Conservation (phyloP, 768 basidiomycete genomes). For the Exidia glandulosa region DNA sequence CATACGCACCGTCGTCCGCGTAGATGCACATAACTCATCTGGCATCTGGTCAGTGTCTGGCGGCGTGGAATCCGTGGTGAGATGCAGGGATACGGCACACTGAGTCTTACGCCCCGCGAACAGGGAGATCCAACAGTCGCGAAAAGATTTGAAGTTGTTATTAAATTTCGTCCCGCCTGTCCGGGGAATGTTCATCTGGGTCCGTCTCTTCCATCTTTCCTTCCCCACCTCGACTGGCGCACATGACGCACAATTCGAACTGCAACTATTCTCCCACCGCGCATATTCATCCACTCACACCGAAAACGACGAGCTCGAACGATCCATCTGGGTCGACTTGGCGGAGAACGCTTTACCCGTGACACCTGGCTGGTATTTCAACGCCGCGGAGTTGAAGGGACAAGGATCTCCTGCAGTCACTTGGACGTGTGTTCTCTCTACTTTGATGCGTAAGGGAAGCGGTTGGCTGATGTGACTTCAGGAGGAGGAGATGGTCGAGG, state of each 20-base stretch:
- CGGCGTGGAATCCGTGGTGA: conserved; percentile 5
- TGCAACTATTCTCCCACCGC: conserved; percentile 54
- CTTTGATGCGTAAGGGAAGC: too few relatives aligned
- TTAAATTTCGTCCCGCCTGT: conserved; percentile 67
- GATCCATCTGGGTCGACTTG: conserved; percentile 47
- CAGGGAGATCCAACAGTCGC: conserved; percentile 5
- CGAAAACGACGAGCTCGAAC: conserved; percentile 34
- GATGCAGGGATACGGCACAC: conserved; percentile 12
- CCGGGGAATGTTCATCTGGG: conserved; percentile 74
- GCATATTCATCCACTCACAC: conserved; percentile 13
- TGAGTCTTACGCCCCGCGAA: conserved; percentile 1
- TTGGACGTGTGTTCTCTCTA: neutral
- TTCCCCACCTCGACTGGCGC: too few relatives aligned
- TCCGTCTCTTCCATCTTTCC: neutral
- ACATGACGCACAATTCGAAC: conserved; percentile 30
- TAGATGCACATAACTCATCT: conserved; percentile 11
- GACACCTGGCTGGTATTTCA: conserved; percentile 44
- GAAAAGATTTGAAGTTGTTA: conserved; percentile 21
- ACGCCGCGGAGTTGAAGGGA: conserved; percentile 6
- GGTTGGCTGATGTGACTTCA: neutral
- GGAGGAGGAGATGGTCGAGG: neutral
- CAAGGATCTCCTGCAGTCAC: neutral
- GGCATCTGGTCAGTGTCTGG: conserved; percentile 8
- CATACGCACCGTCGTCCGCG: neutral
- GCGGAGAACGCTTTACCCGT: conserved; percentile 54